These are phyloP conservation scores for Articulospora tetracladia DNA, from an alignment of 495 filamentous ascomycete genomes.

Conservation along the genomic window DNA sequence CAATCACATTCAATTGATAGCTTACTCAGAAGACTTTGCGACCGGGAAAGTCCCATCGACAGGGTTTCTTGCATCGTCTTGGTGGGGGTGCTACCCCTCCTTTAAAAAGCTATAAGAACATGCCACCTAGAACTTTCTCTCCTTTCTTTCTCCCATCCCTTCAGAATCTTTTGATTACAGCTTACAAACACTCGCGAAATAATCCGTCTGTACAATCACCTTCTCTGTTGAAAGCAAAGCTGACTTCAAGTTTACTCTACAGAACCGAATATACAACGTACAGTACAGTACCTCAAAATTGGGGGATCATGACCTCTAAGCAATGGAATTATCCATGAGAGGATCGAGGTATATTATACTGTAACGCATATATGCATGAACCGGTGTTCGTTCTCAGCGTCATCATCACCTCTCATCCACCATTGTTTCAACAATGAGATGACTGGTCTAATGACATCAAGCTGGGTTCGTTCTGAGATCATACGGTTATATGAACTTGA, in stretches of 20 bases:
- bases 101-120: slow-evolving; percentile 5
- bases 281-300: slow-evolving; percentile 2
- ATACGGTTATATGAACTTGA: slow-evolving; percentile 91
- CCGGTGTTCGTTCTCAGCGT: slow-evolving; percentile 57
- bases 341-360: slow-evolving; percentile 60
- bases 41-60: neutral
- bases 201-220: slow-evolving; percentile 2
- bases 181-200: neutral
- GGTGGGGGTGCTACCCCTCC: slow-evolving; percentile 16
- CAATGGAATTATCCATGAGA: slow-evolving; percentile 26
- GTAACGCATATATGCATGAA: slow-evolving; percentile 57
- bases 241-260: neutral
- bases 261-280: slow-evolving; percentile 11
- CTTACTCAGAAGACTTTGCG: slow-evolving; percentile 2
- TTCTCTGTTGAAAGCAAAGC: neutral
- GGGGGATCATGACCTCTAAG: slow-evolving; percentile 21
- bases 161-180: neutral
- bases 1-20: slow-evolving; percentile 14
- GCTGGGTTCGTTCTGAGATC: slow-evolving; percentile 75
- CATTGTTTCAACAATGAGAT: slow-evolving; percentile 21
- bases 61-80: slow-evolving; percentile 8
- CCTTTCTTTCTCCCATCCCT: neutral
- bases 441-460: slow-evolving; percentile 14
- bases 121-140: neutral
- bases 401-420: slow-evolving; percentile 26